phyloP scores from a whole-genome alignment of 2,329 filamentous ascomycete genomes.

The Pseudonectria foliicola region DNA sequence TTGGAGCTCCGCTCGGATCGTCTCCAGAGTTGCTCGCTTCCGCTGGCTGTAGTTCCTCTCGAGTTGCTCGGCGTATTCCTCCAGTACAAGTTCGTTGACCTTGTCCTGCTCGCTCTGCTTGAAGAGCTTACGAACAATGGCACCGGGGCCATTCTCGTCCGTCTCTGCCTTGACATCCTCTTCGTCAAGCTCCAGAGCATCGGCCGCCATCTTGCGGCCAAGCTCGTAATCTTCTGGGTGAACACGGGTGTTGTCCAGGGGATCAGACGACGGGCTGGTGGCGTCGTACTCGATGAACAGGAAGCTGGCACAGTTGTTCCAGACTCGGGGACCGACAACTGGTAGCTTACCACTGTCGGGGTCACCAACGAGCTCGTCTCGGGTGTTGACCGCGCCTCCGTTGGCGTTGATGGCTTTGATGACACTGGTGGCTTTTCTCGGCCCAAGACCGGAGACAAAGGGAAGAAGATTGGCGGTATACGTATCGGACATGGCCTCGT shows the following conservation, averaged over 20 bases:
- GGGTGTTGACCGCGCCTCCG: constrained; percentile 74
- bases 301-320: constrained; percentile 96
- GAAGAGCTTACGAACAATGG: constrained; percentile 91
- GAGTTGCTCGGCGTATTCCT: constrained; percentile 94
- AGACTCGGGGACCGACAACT: constrained; percentile 83
- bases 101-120: constrained; percentile 89
- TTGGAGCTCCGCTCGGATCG: constrained; percentile 87
- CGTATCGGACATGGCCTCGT: constrained; percentile 75
- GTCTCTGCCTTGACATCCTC: constrained; percentile 95
- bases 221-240: constrained; percentile 98
- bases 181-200: constrained; percentile 92
- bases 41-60: constrained; percentile 88
- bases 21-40: constrained; percentile 93
- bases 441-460: constrained; percentile 85
- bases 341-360: constrained; percentile 69
- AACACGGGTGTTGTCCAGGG: constrained; percentile 92
- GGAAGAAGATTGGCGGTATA: constrained; percentile 84
- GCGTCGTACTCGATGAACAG: constrained; percentile 82
- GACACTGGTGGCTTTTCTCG: constrained; percentile 75
- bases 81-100: constrained; percentile 90
- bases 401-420: constrained; percentile 81
- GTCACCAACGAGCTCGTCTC: constrained; percentile 84
- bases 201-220: constrained; percentile 95
- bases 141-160: constrained; percentile 81
- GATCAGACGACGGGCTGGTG: constrained; percentile 77